Evolutionary conservation across 106 monocot genomes (phyloP), one percentile per base, ranked within the genome.

Genomic region (Agapanthus africanus): DNA sequence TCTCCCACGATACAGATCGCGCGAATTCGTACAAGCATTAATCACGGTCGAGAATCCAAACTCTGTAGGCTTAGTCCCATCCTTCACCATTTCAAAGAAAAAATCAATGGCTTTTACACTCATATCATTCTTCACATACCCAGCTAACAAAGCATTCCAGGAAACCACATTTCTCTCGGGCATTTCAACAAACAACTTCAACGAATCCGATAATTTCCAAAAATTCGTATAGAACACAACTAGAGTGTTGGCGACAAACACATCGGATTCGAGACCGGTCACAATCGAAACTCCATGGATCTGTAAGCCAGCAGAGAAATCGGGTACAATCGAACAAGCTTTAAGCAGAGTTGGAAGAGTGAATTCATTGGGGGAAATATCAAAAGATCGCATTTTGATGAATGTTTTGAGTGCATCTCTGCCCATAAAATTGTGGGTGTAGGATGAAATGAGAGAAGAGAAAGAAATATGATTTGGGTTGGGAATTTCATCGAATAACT

Each of bases 401-500:
- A 97, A 97, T 19, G 79, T 50, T 0, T 14, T 1, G 25, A 92
- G 60, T 4, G 95, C 84, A 3, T 86, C 73, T 4, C 26, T 46
- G 65, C 49, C 35, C 62, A 88, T 76, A 3, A 71, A 70, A 38
- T 73, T 82, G 75, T 54, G 62, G 70, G 80, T 63, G 74, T 79
- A 89, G 38, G 78, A 33, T 30, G 93, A 84, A 66, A 93, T 75
- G 71, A 88, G 81, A 16, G 81, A 51, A 11, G 91, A 88, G 70
- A 74, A 95, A 4, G 88, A 73, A 65, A 88, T 42, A 47, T 82
- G 75, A 73, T 77, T 70, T 10, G 92, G 87, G 37, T 70, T 36
- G 72, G 84, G 74, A 19, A 90, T 82, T 87, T 87, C 89, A 72
- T 90, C 84, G 80, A 99, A 93, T 72, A 99, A 66, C 11, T 73